These are phyloP conservation scores for Aspergillus heteromorphus DNA, from an alignment of 495 filamentous ascomycete genomes.

Conservation along the genomic window DNA sequence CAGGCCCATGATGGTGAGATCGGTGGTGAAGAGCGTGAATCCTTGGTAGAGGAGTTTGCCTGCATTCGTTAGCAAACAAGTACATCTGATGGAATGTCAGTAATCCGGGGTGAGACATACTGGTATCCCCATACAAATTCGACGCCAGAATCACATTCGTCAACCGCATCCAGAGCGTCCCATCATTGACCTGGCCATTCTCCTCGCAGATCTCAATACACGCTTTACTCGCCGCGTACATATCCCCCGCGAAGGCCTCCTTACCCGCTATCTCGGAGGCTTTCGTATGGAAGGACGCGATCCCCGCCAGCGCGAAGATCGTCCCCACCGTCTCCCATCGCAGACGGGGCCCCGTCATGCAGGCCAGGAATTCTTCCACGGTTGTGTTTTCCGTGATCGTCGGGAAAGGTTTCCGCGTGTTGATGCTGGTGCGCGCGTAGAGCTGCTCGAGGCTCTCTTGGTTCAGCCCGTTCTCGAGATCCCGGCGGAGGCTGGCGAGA, in stretches of 20 bases:
- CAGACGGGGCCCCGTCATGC: not conserved
- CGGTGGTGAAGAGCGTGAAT: not conserved
- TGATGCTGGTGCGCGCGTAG: not conserved
- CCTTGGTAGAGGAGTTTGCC: not conserved
- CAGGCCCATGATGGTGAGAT: not conserved
- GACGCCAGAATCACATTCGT: slow-evolving; percentile 10
- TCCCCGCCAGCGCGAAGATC: slow-evolving; percentile 1
- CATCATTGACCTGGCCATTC: slow-evolving; percentile 2
- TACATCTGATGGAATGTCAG: not conserved
- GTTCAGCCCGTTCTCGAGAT: not conserved
- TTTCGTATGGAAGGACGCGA: not conserved
- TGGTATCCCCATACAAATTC: slow-evolving; percentile 38
- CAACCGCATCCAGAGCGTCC: not conserved
- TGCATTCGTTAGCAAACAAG: not conserved
- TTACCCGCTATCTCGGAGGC: not conserved
- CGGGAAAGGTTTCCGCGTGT: not conserved
- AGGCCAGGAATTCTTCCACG: not conserved
- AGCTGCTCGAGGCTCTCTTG: not conserved
- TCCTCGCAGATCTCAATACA: slow-evolving; percentile 7
- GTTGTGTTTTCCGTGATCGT: not conserved
- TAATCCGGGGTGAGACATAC: not conserved
- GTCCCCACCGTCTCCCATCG: slow-evolving; percentile 1
- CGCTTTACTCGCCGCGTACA: slow-evolving; percentile 4
- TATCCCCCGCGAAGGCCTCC: not conserved
- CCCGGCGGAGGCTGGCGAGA: not conserved